Conservation (phyloP, 75 land plant genomes). For the Cupressus sempervirens region DNA sequence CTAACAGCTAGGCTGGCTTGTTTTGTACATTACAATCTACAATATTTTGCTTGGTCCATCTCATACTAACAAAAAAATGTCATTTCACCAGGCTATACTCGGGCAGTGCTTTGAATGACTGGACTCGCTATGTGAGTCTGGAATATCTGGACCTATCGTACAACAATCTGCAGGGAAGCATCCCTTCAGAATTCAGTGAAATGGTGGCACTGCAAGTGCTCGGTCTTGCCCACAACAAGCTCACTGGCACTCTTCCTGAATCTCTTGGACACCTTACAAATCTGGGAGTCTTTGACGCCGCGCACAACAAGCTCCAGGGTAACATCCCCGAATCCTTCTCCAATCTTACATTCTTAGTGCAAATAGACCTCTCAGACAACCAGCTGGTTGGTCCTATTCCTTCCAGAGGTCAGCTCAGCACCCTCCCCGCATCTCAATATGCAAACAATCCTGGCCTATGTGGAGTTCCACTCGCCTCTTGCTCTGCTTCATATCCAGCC, state of each 20-base stretch:
- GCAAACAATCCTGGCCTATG: conserved; percentile 78
- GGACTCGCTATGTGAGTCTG: conserved; percentile 50
- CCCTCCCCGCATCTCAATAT: conserved; percentile 67
- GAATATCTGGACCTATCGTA: conserved; percentile 78
- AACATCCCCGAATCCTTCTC: conserved; percentile 66
- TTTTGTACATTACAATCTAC: not conserved
- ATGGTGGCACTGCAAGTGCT: conserved; percentile 63
- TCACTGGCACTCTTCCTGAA: conserved; percentile 63
- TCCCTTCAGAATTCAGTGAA: conserved; percentile 65
- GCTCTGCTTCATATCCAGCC: conserved; percentile 12
- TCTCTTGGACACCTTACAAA: conserved; percentile 54
- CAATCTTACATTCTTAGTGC: conserved; percentile 67
- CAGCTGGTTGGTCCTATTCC: conserved; percentile 70
- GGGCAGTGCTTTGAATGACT: conserved; percentile 50
- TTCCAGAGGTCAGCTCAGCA: conserved; percentile 66
- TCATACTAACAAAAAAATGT: not conserved
- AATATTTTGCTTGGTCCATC: not conserved
- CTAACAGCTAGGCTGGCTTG: not conserved
- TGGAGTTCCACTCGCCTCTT: conserved; percentile 64
- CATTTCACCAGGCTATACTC: conserved; percentile 65
- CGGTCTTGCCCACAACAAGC: conserved; percentile 58
- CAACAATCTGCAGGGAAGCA: conserved; percentile 61
- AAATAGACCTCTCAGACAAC: conserved; percentile 70
- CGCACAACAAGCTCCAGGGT: conserved; percentile 65
- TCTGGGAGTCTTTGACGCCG: conserved; percentile 73